These are phyloP conservation scores for Podospora fimiseda DNA, from an alignment of 495 filamentous ascomycete species.

Conservation along the genomic window DNA sequence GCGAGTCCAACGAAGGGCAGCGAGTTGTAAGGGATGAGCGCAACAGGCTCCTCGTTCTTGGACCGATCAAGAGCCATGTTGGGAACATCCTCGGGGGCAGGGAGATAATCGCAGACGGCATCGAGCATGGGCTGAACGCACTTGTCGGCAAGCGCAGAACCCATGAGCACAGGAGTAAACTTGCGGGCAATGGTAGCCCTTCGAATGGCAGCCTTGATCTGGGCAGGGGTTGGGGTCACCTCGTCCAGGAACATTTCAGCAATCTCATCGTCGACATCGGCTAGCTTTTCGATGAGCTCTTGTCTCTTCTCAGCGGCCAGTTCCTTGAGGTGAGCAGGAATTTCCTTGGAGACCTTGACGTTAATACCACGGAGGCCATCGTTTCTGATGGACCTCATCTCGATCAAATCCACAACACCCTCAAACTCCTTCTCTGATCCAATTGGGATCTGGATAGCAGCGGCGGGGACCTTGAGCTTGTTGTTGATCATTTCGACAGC, in stretches of 20 bases:
- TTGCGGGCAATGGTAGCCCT: slow-evolving; percentile 80
- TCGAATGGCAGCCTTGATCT: slow-evolving; percentile 87
- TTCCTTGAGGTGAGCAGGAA: slow-evolving; percentile 69
- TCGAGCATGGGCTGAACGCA: slow-evolving; percentile 96
- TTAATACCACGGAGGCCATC: slow-evolving; percentile 73
- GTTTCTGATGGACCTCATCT: slow-evolving; percentile 90
- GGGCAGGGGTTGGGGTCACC: slow-evolving; percentile 61
- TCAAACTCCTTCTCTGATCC: slow-evolving; percentile 86
- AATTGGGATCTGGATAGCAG: slow-evolving; percentile 93
- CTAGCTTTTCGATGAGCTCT: slow-evolving; percentile 88
- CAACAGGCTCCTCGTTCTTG: slow-evolving; percentile 69
- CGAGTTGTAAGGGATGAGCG: slow-evolving; percentile 85
- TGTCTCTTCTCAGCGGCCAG: slow-evolving; percentile 71
- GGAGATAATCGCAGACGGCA: slow-evolving; percentile 91
- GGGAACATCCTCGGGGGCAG: slow-evolving; percentile 84
- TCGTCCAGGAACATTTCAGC: slow-evolving; percentile 95
- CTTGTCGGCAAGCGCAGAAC: slow-evolving; percentile 91
- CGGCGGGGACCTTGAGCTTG: slow-evolving; percentile 87
- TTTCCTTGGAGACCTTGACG: slow-evolving; percentile 62
- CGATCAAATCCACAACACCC: slow-evolving; percentile 89
- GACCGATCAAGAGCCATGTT: slow-evolving; percentile 83
- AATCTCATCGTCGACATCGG: slow-evolving; percentile 97
- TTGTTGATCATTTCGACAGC: slow-evolving; percentile 94
- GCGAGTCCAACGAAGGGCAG: slow-evolving; percentile 92
- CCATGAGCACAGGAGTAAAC: slow-evolving; percentile 96